phyloP scores from a whole-genome alignment of 2,329 filamentous ascomycete genomes.

The Furcasterigmium sp. region DNA sequence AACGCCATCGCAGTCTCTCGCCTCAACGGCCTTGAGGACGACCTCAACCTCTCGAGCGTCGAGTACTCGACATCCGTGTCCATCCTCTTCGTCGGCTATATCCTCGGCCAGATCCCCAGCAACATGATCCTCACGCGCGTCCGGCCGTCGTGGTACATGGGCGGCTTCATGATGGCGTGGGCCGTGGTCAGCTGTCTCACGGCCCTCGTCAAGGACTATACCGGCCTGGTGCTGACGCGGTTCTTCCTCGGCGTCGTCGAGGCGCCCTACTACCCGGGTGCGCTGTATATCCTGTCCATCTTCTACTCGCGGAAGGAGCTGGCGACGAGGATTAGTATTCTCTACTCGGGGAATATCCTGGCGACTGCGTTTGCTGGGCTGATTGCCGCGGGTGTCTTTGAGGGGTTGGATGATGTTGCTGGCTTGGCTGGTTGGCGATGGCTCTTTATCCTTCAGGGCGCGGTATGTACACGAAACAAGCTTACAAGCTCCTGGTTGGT shows the following conservation, averaged over 20 bases:
- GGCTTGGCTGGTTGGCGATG: slow-evolving; percentile 23
- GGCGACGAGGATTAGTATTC: slow-evolving; percentile 33
- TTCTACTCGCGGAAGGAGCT: slow-evolving; percentile 50
- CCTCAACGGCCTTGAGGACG: slow-evolving; percentile 19
- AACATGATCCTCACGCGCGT: slow-evolving; percentile 36
- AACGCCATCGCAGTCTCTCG: slow-evolving; percentile 18
- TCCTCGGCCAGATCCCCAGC: slow-evolving; percentile 27
- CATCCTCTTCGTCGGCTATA: slow-evolving; percentile 27
- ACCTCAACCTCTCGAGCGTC: slow-evolving; percentile 13
- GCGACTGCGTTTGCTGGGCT: slow-evolving; percentile 34
- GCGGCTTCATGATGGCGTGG: slow-evolving; percentile 33
- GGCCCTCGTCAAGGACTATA: slow-evolving; percentile 32
- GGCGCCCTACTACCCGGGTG: slow-evolving; percentile 25
- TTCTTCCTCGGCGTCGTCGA: slow-evolving; percentile 21
- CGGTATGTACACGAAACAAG: too few relatives aligned
- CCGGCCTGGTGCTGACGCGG: slow-evolving; percentile 32
- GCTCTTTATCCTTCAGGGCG: slow-evolving; percentile 26
- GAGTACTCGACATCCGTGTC: slow-evolving; percentile 31
- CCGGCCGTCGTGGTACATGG: slow-evolving; percentile 45
- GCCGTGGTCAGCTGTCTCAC: slow-evolving; percentile 34
- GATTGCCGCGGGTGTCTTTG: slow-evolving; percentile 36
- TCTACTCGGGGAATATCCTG: slow-evolving; percentile 34
- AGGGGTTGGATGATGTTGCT: slow-evolving; percentile 17
- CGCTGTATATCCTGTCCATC: slow-evolving; percentile 37
- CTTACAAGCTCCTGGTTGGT: too few relatives aligned